These are phyloP conservation scores for Fusarium bulbicola DNA, from an alignment of 2,329 filamentous ascomycete species.

Conservation along the genomic window DNA sequence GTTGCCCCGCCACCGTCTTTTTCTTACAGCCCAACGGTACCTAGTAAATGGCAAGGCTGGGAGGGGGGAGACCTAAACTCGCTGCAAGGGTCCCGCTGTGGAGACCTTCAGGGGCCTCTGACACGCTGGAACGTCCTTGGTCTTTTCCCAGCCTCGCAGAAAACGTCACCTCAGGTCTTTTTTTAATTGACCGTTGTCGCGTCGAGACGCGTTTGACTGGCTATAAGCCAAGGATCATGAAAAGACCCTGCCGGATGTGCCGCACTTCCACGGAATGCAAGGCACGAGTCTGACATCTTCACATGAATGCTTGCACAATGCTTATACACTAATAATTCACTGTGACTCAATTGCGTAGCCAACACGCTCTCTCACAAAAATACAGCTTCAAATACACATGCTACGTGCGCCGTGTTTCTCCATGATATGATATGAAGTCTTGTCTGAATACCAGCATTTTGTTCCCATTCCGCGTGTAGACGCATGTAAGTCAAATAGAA, in stretches of 20 bases:
- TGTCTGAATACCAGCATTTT: background rate
- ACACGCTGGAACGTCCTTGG: constrained; percentile 19
- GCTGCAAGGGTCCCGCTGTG: constrained; percentile 25
- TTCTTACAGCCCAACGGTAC: constrained; percentile 40
- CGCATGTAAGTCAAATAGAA: background rate
- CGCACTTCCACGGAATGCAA: constrained; percentile 1
- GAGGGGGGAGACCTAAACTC: constrained; percentile 41
- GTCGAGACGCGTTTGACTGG: constrained; percentile 19
- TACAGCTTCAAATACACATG: background rate
- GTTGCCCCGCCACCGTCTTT: constrained; percentile 61
- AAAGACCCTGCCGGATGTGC: background rate
- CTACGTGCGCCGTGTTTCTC: background rate
- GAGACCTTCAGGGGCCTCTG: constrained; percentile 24
- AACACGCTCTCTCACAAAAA: background rate
- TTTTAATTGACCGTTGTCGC: constrained; percentile 3
- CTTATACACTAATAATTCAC: background rate
- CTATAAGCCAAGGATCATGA: background rate
- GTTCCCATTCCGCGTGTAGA: background rate
- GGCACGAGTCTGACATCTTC: background rate
- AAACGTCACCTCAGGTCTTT: constrained; percentile 26
- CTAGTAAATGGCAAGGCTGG: constrained; percentile 49
- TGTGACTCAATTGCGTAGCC: background rate
- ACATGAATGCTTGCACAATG: background rate
- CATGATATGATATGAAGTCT: background rate
- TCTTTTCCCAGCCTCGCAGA: constrained; percentile 33